Percentiles rank a stretch among this genome's conserved stretches.
Conservation (phyloP, 371 early-diverging fungal genomes). For the Mortierella sp. region DNA sequence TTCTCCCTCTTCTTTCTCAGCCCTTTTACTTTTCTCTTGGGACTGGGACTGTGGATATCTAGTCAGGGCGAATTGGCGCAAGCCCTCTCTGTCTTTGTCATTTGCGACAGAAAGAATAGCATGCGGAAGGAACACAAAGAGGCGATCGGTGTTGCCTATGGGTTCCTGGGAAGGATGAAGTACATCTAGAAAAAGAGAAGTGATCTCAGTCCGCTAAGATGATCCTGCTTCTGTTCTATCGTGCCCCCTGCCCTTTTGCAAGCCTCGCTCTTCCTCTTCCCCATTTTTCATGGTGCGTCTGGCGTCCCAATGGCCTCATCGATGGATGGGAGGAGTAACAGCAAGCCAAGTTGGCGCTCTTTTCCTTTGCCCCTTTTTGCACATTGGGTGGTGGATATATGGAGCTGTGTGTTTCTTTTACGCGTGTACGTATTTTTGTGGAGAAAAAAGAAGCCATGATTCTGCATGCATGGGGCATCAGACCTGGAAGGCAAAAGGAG, state of each 20-base stretch:
- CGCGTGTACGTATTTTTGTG: background rate
- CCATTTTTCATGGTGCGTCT: background rate
- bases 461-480: conserved; percentile 8
- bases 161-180: background rate
- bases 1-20: background rate
- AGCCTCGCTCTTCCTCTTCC: background rate
- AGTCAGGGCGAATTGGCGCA: background rate
- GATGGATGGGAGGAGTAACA: background rate
- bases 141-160: background rate
- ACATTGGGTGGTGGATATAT: background rate
- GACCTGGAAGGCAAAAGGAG: conserved; percentile 8
- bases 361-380: background rate
- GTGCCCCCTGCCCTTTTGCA: background rate
- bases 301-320: background rate
- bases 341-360: background rate
- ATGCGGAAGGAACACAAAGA: background rate
- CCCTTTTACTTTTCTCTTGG: background rate
- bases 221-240: conserved; percentile 5
- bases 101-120: background rate
- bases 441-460: background rate
- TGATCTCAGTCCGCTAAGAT: background rate
- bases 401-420: background rate
- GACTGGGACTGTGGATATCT: background rate
- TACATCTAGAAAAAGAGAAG: background rate
- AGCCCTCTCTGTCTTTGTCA: background rate